These are phyloP conservation scores for Polyporus arcularius DNA, from an alignment of 768 basidiomycete species.

Conservation along the genomic window DNA sequence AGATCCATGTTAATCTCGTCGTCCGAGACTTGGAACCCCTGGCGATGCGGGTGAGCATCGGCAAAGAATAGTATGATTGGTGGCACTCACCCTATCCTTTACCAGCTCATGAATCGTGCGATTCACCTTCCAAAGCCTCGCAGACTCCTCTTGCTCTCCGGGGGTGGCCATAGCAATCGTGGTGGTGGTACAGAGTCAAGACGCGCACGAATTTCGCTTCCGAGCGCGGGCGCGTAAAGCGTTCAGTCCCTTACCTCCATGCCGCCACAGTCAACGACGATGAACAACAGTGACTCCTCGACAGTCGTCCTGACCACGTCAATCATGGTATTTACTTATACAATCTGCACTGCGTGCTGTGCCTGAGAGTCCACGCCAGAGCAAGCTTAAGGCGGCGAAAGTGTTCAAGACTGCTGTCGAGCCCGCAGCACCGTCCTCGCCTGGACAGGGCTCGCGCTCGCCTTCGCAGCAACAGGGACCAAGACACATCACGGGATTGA, in stretches of 20 bases:
- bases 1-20: constrained; percentile 93
- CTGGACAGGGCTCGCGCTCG: constrained; percentile 37
- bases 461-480: constrained; percentile 40
- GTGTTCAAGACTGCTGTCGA: constrained; percentile 84
- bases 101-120: constrained; percentile 96
- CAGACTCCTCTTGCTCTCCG: constrained; percentile 61
- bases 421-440: constrained; percentile 47
- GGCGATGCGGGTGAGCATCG: constrained; percentile 29
- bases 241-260: constrained; percentile 11
- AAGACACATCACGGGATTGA: constrained; percentile 82
- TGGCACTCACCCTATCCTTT: constrained; percentile 77
- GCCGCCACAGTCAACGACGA: constrained; percentile 21
- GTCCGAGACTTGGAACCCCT: constrained; percentile 94
- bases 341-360: neutral
- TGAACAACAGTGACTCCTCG: constrained; percentile 13
- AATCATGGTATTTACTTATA: constrained; percentile 33
- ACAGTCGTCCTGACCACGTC: constrained; percentile 27
- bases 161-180: constrained; percentile 50
- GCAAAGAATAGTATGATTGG: neutral
- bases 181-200: constrained; percentile 20
- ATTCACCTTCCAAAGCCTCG: constrained; percentile 94
- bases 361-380: constrained; percentile 39
- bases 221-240: constrained; percentile 18
- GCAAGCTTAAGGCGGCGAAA: constrained; percentile 83
- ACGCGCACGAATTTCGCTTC: constrained; percentile 35